These are phyloP conservation scores for Alternaria incomplexa DNA, from an alignment of 2,329 filamentous ascomycete genomes.

Conservation along the genomic window DNA sequence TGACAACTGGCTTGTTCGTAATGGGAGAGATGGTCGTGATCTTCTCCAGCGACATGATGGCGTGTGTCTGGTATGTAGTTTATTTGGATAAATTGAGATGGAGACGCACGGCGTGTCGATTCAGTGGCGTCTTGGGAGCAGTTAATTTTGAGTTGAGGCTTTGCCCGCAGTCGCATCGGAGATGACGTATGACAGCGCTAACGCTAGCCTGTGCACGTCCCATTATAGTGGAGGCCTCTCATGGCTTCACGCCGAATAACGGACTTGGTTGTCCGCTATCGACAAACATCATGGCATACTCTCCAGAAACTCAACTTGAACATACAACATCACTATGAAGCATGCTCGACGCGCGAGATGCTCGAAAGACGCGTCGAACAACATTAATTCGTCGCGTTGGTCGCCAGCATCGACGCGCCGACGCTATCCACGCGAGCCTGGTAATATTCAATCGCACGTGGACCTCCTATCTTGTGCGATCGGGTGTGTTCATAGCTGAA, in stretches of 20 bases:
- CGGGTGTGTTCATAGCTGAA: not conserved
- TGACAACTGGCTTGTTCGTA: constrained; percentile 84
- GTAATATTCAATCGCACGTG: constrained; percentile 5
- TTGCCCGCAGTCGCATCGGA: constrained; percentile 13
- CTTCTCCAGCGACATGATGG: constrained; percentile 60
- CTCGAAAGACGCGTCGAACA: not conserved
- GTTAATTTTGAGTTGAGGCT: constrained; percentile 24
- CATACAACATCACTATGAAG: not conserved
- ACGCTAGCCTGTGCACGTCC: constrained; percentile 11
- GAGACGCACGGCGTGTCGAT: constrained; percentile 8
- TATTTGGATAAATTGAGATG: constrained; percentile 23
- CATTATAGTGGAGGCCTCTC: constrained; percentile 10
- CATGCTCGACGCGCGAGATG: not conserved
- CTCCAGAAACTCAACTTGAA: not conserved
- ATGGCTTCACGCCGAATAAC: constrained; percentile 14
- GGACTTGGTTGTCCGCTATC: constrained; percentile 5
- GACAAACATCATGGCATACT: not conserved
- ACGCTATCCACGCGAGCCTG: constrained; percentile 5
- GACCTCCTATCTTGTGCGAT: not conserved
- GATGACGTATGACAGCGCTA: constrained; percentile 19
- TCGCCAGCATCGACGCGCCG: not conserved
- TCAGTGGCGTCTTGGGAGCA: constrained; percentile 13
- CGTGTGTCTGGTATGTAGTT: constrained; percentile 8
- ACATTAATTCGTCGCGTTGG: not conserved
- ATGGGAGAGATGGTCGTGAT: constrained; percentile 85